Evolutionary conservation across 192 early-diverging fungal genomes (phyloP).

Genomic region (Podila epicladia): DNA sequence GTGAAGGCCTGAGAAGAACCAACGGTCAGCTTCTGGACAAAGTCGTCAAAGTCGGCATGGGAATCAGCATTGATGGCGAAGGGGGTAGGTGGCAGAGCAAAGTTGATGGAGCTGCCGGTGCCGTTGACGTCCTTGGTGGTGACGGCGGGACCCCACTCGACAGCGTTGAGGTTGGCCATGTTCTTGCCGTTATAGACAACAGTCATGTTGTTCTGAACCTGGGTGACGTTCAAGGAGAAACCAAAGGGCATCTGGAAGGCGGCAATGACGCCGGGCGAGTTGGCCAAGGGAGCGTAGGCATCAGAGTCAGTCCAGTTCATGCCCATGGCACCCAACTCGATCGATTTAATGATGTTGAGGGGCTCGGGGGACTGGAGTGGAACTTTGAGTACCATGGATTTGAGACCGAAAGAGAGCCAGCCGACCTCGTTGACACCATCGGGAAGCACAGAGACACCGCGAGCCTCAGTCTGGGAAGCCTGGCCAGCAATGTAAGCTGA

Average conservation of each 20-base stretch:
- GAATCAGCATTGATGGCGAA: slow-evolving; percentile 55
- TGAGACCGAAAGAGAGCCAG: slow-evolving; percentile 63
- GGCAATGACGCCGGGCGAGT: slow-evolving; percentile 57
- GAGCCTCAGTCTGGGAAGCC: slow-evolving; percentile 56
- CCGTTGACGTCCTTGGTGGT: slow-evolving; percentile 53
- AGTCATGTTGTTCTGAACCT: slow-evolving; percentile 63
- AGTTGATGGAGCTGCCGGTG: slow-evolving; percentile 53
- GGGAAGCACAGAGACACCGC: slow-evolving; percentile 61
- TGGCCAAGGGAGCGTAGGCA: slow-evolving; percentile 60
- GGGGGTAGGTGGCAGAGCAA: slow-evolving; percentile 58
- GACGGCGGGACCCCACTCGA: slow-evolving; percentile 41
- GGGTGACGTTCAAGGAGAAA: slow-evolving; percentile 66
- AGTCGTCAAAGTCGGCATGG: slow-evolving; percentile 61
- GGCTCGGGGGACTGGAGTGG: slow-evolving; percentile 49
- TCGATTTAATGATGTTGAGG: slow-evolving; percentile 61
- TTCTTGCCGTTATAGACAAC: slow-evolving; percentile 47
- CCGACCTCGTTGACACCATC: slow-evolving; percentile 55
- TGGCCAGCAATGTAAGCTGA: slow-evolving; percentile 63
- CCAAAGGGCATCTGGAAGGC: slow-evolving; percentile 69
- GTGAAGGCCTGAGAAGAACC: slow-evolving; percentile 48
- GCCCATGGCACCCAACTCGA: slow-evolving; percentile 62
- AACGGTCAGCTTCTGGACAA: slow-evolving; percentile 60
- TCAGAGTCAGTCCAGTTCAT: slow-evolving; percentile 56
- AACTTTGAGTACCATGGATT: slow-evolving; percentile 62
- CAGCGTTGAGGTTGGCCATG: slow-evolving; percentile 38